A percentile compares a stretch with the other conserved stretches of the same genome.
Conservation (phyloP, 1,284 basidiomycete genomes). For the Rhodotorula sp. region DNA sequence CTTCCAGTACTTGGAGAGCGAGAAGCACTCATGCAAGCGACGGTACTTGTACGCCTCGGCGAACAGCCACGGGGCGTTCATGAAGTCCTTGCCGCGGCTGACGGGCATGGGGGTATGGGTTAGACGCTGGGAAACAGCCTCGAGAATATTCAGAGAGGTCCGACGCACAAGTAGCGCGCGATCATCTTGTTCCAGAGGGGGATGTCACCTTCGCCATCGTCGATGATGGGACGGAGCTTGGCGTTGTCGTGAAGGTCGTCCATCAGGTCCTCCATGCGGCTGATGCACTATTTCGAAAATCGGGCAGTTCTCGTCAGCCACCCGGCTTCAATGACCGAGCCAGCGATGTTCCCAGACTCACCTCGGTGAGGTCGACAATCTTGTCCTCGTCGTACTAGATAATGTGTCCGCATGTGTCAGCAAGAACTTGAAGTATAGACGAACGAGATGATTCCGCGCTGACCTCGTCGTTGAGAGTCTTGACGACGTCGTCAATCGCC, state of each 20-base stretch:
- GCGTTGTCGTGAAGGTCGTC: slow-evolving; percentile 51
- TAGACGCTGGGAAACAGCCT: no score
- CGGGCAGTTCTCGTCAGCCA: background rate
- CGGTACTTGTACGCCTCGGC: slow-evolving; percentile 63
- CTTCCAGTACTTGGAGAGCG: slow-evolving; percentile 84
- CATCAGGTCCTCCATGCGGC: slow-evolving; percentile 53
- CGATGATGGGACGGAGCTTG: slow-evolving; percentile 72
- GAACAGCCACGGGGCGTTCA: slow-evolving; percentile 91
- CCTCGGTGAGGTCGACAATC: slow-evolving; percentile 74
- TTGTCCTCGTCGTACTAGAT: slow-evolving; percentile 68
- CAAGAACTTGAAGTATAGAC: background rate
- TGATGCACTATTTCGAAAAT: slow-evolving; percentile 63
- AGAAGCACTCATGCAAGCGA: slow-evolving; percentile 84
- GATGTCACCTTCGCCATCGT: slow-evolving; percentile 91
- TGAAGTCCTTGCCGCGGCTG: slow-evolving; percentile 93
- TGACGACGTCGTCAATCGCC: slow-evolving; percentile 87
- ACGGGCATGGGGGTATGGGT: no score
- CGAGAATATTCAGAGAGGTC: no score
- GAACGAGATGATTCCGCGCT: slow-evolving; percentile 16
- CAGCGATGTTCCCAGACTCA: background rate
- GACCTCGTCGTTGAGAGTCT: slow-evolving; percentile 75
- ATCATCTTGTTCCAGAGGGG: slow-evolving; percentile 88
- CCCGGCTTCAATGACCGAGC: background rate
- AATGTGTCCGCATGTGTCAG: background rate
- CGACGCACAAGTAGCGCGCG: slow-evolving; percentile 62